phyloP scores from a whole-genome alignment of 2,329 filamentous ascomycete species.

The Nigrospora sphaerica region DNA sequence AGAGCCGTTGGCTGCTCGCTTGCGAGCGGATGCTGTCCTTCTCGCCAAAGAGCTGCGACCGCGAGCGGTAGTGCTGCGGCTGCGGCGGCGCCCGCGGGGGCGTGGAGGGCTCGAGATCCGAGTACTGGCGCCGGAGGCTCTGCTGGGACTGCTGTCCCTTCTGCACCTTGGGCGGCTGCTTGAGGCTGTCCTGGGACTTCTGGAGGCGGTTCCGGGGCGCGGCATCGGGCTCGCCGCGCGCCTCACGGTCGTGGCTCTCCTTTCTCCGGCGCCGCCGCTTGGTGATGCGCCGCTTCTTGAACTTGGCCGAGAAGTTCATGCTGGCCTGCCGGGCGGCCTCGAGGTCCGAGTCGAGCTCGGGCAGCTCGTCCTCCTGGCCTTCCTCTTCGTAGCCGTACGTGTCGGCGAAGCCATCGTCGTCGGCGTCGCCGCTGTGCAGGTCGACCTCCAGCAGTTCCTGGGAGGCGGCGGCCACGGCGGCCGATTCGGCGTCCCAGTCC shows the following conservation, averaged over 20 bases:
- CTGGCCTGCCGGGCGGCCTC: constrained; percentile 24
- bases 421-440: constrained; percentile 20
- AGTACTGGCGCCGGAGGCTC: too few species aligned
- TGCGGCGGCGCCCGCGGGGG: constrained; percentile 9
- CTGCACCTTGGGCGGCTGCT: constrained; percentile 5
- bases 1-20: constrained; percentile 11
- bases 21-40: constrained; percentile 18
- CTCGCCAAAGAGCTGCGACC: constrained; percentile 20
- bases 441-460: constrained; percentile 38
- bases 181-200: constrained; percentile 13
- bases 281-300: constrained; percentile 26
- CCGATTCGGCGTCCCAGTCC: constrained; percentile 39
- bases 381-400: constrained; percentile 20
- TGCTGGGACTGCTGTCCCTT: constrained; percentile 1
- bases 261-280: constrained; percentile 25
- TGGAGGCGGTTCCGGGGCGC: constrained; percentile 16
- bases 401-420: constrained; percentile 31
- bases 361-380: constrained; percentile 17
- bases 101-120: constrained; percentile 9
- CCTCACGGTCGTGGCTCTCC: constrained; percentile 16
- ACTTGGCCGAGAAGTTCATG: constrained; percentile 20
- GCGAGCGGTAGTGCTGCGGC: constrained; percentile 14
- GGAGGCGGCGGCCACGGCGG: constrained; percentile 47
- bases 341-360: constrained; percentile 23
- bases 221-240: constrained; percentile 8